Percentiles rank a stretch among this genome's conserved stretches.
Conservation (phyloP, 202 grass and related monocot genomes). For the Cymbopogon flexuosus region DNA sequence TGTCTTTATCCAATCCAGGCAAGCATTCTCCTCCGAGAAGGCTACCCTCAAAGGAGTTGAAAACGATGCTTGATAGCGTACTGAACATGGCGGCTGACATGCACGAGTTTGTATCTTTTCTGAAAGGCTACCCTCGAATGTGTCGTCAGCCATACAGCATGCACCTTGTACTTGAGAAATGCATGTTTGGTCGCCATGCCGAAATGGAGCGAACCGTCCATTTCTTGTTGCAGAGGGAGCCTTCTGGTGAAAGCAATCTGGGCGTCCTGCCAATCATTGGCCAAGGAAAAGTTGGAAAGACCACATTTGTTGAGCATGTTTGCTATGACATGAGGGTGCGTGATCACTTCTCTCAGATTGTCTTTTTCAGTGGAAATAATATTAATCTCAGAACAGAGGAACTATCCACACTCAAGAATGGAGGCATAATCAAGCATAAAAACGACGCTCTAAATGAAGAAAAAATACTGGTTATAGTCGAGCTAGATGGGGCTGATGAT, state of each 20-base stretch:
- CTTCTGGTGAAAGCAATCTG: neutral
- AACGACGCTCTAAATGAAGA: neutral
- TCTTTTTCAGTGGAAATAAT: neutral
- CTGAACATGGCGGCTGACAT: neutral
- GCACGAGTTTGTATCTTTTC: neutral
- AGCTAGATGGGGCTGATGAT: neutral
- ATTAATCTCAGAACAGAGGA: neutral
- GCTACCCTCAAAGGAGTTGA: neutral
- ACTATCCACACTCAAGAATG: neutral
- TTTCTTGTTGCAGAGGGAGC: neutral
- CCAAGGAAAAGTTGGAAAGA: constrained; percentile 20
- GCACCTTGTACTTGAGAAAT: neutral
- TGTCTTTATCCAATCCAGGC: no score
- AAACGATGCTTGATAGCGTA: neutral
- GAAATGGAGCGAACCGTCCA: neutral
- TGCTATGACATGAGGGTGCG: neutral
- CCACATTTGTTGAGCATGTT: constrained; percentile 23
- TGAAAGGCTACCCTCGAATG: neutral
- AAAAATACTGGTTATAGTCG: neutral
- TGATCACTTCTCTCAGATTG: constrained; percentile 14
- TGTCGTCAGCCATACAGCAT: neutral
- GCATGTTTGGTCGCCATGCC: neutral
- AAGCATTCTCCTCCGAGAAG: no score
- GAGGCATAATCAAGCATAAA: constrained; percentile 12
- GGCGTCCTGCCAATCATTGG: constrained; percentile 18